Percentiles rank a stretch among this genome's conserved stretches.
Evolutionary conservation across 1,139 yeast species (phyloP).

Genomic region (Zygoascus sp.): DNA sequence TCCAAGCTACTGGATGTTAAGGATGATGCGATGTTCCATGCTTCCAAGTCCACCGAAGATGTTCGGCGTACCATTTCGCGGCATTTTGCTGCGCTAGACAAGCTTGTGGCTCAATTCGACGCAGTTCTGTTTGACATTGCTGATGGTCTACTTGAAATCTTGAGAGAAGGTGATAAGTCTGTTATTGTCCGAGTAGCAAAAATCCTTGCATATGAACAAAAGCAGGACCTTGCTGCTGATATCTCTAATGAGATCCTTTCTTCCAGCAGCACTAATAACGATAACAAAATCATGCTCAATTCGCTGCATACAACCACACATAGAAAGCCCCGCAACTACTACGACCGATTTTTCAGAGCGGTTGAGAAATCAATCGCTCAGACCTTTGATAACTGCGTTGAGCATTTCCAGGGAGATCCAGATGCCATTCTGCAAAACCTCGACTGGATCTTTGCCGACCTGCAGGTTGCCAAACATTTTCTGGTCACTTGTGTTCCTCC

Average conservation of each 20-base stretch:
- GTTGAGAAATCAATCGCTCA: slow-evolving; percentile 59
- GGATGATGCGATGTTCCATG: slow-evolving; percentile 62
- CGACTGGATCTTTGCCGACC: slow-evolving; percentile 82
- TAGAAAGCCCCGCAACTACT: slow-evolving; percentile 54
- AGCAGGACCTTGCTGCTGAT: slow-evolving; percentile 62
- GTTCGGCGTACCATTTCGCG: slow-evolving; percentile 61
- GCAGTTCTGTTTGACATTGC: slow-evolving; percentile 56
- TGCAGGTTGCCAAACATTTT: slow-evolving; percentile 57
- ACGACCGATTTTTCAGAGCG: slow-evolving; percentile 56
- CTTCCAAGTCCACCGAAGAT: slow-evolving; percentile 57
- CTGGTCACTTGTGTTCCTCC: slow-evolving; percentile 61
- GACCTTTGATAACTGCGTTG: slow-evolving; percentile 60
- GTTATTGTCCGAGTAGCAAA: slow-evolving; percentile 69
- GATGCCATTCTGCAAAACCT: slow-evolving; percentile 64
- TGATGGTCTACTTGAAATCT: slow-evolving; percentile 60
- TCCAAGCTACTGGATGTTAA: slow-evolving; percentile 70
- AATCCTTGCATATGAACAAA: slow-evolving; percentile 73
- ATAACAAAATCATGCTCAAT: slow-evolving; percentile 1
- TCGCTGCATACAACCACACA: slow-evolving; percentile 22
- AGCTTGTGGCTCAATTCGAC: slow-evolving; percentile 58
- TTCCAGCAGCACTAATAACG: slow-evolving; percentile 11
- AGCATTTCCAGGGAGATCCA: slow-evolving; percentile 49
- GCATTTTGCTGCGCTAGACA: slow-evolving; percentile 51
- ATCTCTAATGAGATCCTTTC: slow-evolving; percentile 46
- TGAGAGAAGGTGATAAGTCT: slow-evolving; percentile 57